Evolutionary conservation across 148 eudicot species (phyloP), one percentile per base, ranked within the genome.

Genomic region (Polygonum aviculare): DNA sequence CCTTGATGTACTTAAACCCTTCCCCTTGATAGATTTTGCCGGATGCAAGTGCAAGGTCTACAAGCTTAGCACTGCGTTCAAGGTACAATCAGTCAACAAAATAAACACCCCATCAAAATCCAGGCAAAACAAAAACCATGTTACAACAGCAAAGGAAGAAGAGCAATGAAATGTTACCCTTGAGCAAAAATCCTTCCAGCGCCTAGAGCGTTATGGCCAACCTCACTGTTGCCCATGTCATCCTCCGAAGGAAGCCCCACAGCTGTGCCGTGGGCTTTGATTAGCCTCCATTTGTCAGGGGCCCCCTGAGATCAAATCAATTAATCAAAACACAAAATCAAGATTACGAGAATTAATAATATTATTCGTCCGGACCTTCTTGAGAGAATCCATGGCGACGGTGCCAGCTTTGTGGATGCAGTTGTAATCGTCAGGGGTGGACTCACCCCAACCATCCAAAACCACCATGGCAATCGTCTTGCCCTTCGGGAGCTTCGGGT

Each of bases 151-250:
- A 5, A 41, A 41, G 7, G 45, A 41, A 41, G 45, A 41, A 41
- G 45, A 41, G 45, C 45, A 41, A 41, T 26, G 31, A 44, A 44
- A 10, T 39, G 47, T 82, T 69, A 94, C 97, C 98, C 98, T 89
- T 94, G 97, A 79, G 97, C 95, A 78, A 49, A 94, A 22, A 94
- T 90, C 71, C 97, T 75, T 8, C 98, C 98, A 62, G 97, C 98
- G 77, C 98, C 98, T 76, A 94, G 92, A 63, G 98, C 98, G 87
- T 94, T 94, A 80, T 94, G 98, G 50, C 98, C 98, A 67, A 94
- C 97, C 84, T 94, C 98, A 83, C 98, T 92, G 84, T 94, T 94
- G 36, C 98, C 98, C 98, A 94, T 94, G 77, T 94, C 98, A 85
- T 94, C 98, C 49, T 94, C 98, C 65, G 96, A 88, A 14, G 97